Evolutionary conservation across 805 yeast genomes (phyloP), one percentile per base, ranked within the genome.

Genomic region (Candida parachauliodes): DNA sequence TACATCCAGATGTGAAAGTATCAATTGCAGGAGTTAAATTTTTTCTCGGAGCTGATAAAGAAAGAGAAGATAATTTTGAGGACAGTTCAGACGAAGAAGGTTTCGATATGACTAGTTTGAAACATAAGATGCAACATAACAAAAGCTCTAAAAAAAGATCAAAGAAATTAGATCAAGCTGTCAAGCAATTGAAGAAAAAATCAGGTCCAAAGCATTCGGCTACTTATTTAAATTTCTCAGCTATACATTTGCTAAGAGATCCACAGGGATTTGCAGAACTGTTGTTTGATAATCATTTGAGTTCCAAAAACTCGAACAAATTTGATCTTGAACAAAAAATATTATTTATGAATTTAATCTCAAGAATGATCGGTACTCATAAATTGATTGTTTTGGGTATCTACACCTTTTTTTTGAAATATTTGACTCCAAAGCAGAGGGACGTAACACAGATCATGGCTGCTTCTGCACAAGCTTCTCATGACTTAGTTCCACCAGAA

Each of bases 231-330:
- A 93, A 93, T 57, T 93, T 93, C 65, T 83, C 95, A 36, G 99
- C 98, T 23, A 81, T 93, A 38, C 99, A 93, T 61, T 65, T 93
- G 41, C 72, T 93, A 38, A 78, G 97, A 58, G 98, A 93, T 57
- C 98, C 99, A 8, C 99, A 93, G 60, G 96, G 96, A 4, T 93
- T 93, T 64, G 96, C 98, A 6, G 98, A 93, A 47, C 76, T 70
- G 42, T 67, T 93, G 39, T 93, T 80, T 53, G 74, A 76, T 20
- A 76, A 69, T 30, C 95, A 88, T 54, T 64, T 91, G 42, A 73
- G 82, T 34, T 77, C 83, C 28, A 83, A 83, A 50, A 79, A 74
- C 42, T 68, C 79, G 15, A 82, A 81, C 57, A 79, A 76, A 51
- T 83, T 85, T 51, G 81, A 79, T 53, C 68, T 91, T 51, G 97